Evolutionary conservation across 805 yeast species (phyloP).

Genomic region (Cyberlindnera mrakii): DNA sequence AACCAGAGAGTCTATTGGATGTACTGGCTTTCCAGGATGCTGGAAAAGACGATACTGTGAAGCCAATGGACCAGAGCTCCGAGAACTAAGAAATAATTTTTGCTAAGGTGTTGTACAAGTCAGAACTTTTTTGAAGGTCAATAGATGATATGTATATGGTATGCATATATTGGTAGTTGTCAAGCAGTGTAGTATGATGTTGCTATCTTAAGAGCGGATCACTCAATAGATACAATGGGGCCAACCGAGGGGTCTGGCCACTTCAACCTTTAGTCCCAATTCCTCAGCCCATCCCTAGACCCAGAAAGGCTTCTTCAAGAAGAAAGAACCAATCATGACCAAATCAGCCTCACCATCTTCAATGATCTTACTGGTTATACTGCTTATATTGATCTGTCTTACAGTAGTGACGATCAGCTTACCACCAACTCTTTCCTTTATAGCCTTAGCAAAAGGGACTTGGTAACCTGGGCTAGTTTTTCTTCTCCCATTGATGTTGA

Average conservation of each 20-base stretch:
- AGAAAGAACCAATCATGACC: slow-evolving; percentile 39
- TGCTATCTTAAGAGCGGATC: too few relatives aligned
- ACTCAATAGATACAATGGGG: neutral
- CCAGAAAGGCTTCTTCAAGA: slow-evolving; percentile 43
- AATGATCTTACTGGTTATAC: slow-evolving; percentile 33
- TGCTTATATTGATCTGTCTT: slow-evolving; percentile 34
- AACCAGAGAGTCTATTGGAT: slow-evolving; percentile 4
- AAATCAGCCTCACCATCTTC: slow-evolving; percentile 41
- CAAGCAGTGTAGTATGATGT: too few relatives aligned
- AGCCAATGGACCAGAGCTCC: too few relatives aligned
- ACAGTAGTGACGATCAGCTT: slow-evolving; percentile 45
- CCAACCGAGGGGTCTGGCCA: neutral
- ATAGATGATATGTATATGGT: too few relatives aligned
- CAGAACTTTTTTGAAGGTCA: too few relatives aligned
- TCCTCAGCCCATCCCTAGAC: slow-evolving; percentile 46
- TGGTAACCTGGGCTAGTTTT: neutral
- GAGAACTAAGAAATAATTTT: too few relatives aligned
- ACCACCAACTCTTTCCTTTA: slow-evolving; percentile 34
- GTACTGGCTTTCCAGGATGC: neutral
- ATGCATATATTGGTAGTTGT: too few relatives aligned
- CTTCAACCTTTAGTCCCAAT: slow-evolving; percentile 27
- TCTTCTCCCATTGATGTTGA: slow-evolving; percentile 25
- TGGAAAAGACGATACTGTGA: neutral
- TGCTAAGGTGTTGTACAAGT: too few relatives aligned
- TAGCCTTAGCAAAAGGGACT: slow-evolving; percentile 11